Evolutionary conservation across 2,329 filamentous ascomycete species (phyloP).

Genomic region (Venturia nashicola): DNA sequence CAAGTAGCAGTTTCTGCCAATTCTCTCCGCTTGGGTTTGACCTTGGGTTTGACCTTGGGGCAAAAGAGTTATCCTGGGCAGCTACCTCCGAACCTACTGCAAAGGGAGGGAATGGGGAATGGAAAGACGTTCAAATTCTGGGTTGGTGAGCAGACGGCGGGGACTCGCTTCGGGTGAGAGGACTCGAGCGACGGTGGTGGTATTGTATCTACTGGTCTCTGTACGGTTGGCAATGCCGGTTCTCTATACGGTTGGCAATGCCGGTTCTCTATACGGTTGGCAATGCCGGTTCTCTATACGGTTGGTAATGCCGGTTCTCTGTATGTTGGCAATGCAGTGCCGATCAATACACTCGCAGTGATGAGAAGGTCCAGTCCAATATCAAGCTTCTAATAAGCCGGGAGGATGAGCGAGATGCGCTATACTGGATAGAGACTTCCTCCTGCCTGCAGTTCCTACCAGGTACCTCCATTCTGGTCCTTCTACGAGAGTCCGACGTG

Average conservation of each 20-base stretch:
- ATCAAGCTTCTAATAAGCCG: neutral
- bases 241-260: neutral
- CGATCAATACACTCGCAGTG: neutral
- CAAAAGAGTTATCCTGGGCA: neutral
- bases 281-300: neutral
- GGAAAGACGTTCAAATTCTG: neutral
- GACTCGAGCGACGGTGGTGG: neutral
- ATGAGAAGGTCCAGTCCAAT: neutral
- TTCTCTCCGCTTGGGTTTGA: neutral
- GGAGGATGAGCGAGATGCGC: constrained; percentile 3
- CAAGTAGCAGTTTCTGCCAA: neutral
- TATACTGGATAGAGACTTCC: neutral
- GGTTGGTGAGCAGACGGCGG: neutral
- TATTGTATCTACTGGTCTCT: neutral
- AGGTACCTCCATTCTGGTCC: too few species aligned
- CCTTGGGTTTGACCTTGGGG: neutral
- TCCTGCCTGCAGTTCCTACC: neutral
- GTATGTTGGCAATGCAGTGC: neutral
- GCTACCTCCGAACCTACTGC: constrained; percentile 1
- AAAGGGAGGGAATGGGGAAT: neutral
- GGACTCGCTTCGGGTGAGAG: neutral
- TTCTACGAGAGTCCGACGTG: too few species aligned
- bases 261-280: too few species aligned
- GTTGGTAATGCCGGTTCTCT: too few species aligned
- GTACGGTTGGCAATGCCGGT: too few species aligned